Conservation (phyloP, 108 stramenopile species). For the Epipyxis sp. region DNA sequence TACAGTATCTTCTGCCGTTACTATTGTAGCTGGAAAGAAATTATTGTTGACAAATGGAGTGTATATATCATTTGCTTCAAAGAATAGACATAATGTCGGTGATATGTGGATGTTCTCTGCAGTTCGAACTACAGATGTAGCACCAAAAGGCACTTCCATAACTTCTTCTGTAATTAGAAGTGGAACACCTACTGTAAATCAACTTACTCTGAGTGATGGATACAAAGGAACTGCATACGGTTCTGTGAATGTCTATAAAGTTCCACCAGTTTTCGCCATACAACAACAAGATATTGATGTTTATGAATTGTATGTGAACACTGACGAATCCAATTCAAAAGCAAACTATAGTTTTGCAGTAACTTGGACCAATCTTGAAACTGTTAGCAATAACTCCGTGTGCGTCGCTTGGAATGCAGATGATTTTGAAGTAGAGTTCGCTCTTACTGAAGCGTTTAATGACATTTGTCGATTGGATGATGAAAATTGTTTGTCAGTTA, state of each 20-base stretch:
- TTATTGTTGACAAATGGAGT: not conserved
- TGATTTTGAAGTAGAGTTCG: conserved; percentile 11
- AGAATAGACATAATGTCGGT: not conserved
- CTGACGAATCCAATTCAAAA: not conserved
- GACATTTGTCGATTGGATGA: not conserved
- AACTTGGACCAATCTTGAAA: not conserved
- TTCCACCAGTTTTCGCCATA: not conserved
- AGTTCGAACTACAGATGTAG: not conserved
- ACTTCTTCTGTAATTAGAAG: not conserved
- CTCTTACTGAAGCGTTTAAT: not conserved
- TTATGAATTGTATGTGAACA: not conserved
- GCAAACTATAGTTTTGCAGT: not conserved
- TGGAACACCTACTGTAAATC: conserved; percentile 1
- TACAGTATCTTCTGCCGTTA: not conserved
- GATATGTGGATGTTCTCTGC: not conserved
- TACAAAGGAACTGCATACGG: not conserved
- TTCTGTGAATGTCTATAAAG: conserved; percentile 17
- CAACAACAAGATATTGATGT: conserved; percentile 26
- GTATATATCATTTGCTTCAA: not conserved
- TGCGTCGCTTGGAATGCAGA: conserved; percentile 8
- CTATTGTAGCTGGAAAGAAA: not conserved
- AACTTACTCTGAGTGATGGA: not conserved
- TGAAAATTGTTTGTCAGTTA: conserved; percentile 6
- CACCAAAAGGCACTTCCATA: not conserved
- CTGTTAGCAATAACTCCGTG: not conserved